Conservation (phyloP, 2,329 filamentous ascomycete species). For the Pezizomycotina sp. region DNA sequence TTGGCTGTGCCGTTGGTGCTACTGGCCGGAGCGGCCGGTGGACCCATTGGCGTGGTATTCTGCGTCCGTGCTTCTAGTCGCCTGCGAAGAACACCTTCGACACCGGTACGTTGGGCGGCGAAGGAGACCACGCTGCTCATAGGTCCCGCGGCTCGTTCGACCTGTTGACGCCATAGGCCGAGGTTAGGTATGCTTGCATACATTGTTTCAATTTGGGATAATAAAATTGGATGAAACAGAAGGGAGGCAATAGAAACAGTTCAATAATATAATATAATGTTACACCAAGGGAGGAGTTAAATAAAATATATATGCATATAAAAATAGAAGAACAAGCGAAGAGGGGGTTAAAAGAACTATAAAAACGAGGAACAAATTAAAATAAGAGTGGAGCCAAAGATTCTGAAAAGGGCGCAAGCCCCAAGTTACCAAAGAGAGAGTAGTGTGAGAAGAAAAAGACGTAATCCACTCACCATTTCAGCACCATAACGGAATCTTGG, state of each 20-base stretch:
- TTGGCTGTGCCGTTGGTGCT: too few relatives aligned
- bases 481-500: conserved; percentile 77
- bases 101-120: conserved; percentile 68
- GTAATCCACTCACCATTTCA: conserved; percentile 14
- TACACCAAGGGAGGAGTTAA: too few relatives aligned
- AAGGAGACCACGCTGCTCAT: conserved; percentile 74
- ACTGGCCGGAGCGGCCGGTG: too few relatives aligned
- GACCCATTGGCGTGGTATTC: conserved; percentile 34
- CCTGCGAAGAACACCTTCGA: conserved; percentile 73
- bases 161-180: conserved; percentile 3
- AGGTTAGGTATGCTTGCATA: not conserved
- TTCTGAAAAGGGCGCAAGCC: too few relatives aligned
- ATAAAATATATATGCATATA: too few relatives aligned
- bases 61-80: conserved; percentile 41
- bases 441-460: too few relatives aligned
- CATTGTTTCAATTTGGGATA: not conserved
- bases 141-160: conserved; percentile 52
- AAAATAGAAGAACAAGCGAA: too few relatives aligned
- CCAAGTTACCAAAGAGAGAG: too few relatives aligned
- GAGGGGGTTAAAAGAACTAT: too few relatives aligned
- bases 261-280: conserved; percentile 2
- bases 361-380: too few relatives aligned
- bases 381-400: too few relatives aligned
- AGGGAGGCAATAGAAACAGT: not conserved
- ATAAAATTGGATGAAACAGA: not conserved